Percentiles rank a stretch among this genome's conserved stretches.
phyloP scores from a whole-genome alignment of 768 basidiomycete species.

The Russula emetica region DNA sequence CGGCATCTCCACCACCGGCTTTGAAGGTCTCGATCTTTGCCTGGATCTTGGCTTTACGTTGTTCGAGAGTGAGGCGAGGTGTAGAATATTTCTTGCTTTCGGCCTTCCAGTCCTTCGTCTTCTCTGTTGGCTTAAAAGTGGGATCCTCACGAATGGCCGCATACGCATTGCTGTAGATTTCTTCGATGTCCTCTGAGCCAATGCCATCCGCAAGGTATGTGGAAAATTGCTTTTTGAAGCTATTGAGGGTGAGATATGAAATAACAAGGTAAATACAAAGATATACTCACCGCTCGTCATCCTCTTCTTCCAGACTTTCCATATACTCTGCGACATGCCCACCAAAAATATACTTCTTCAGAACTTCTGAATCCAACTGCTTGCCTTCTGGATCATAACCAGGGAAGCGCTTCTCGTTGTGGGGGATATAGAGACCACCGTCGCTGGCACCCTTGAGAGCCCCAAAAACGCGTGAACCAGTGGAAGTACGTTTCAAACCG shows the following conservation, averaged over 20 bases:
- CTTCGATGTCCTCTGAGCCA: slow-evolving; percentile 95
- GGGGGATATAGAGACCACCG: slow-evolving; percentile 96
- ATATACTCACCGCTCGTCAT: slow-evolving; percentile 78
- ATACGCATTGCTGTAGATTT: slow-evolving; percentile 89
- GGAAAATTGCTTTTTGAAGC: slow-evolving; percentile 97
- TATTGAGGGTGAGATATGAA: slow-evolving; percentile 33
- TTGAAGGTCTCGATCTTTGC: slow-evolving; percentile 90
- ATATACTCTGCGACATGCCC: slow-evolving; percentile 99
- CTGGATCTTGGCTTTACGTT: slow-evolving; percentile 78
- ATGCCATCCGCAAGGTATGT: slow-evolving; percentile 93
- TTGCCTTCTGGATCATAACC: slow-evolving; percentile 93
- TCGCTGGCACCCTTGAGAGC: slow-evolving; percentile 98
- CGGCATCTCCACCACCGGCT: slow-evolving; percentile 47
- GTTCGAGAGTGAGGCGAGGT: slow-evolving; percentile 62
- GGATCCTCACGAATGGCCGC: slow-evolving; percentile 96
- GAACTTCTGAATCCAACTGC: slow-evolving; percentile 85
- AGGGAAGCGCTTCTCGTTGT: slow-evolving; percentile 97
- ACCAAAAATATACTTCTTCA: slow-evolving; percentile 97
- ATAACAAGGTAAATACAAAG: not conserved
- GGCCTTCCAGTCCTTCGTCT: slow-evolving; percentile 87
- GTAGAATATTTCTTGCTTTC: slow-evolving; percentile 71
- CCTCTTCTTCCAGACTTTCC: slow-evolving; percentile 99
- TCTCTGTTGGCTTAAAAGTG: slow-evolving; percentile 81
- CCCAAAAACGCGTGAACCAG: slow-evolving; percentile 95
- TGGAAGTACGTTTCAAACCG: slow-evolving; percentile 95